Evolutionary conservation across 441 rosid genomes (phyloP).

Genomic region (Jatropha multifida): DNA sequence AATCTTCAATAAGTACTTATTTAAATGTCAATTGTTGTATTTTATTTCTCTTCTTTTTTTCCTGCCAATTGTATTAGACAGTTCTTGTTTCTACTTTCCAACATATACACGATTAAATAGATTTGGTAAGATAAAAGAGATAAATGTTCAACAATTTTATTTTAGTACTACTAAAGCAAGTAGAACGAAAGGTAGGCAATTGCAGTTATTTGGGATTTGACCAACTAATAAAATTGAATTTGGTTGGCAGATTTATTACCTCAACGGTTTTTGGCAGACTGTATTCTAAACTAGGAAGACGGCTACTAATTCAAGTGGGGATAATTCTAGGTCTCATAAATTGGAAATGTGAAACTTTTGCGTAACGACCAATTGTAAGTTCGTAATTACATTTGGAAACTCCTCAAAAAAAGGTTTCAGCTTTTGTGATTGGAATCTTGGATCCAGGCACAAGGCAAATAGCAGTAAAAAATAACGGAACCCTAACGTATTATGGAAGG

Average conservation of each 20-base stretch:
- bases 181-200: neutral
- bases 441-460: neutral
- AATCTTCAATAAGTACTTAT: neutral
- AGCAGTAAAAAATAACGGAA: neutral
- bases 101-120: neutral
- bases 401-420: too few species aligned
- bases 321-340: neutral
- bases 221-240: neutral
- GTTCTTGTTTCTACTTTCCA: neutral
- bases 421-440: neutral
- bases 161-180: neutral
- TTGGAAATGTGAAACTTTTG: neutral
- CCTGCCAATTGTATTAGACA: neutral
- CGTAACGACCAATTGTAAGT: neutral
- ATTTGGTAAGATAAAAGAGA: neutral
- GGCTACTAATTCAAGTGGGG: neutral
- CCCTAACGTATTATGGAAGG: neutral
- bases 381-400: too few species aligned
- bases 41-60: neutral
- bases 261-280: neutral
- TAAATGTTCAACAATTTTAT: neutral
- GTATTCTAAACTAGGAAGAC: neutral
- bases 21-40: neutral
- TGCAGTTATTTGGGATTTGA: neutral
- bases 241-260: neutral